Evolutionary conservation across 164 flowering plant species (phyloP), one percentile per base, ranked within the genome.

Genomic region (Kalanchoe fedtschenkoi): DNA sequence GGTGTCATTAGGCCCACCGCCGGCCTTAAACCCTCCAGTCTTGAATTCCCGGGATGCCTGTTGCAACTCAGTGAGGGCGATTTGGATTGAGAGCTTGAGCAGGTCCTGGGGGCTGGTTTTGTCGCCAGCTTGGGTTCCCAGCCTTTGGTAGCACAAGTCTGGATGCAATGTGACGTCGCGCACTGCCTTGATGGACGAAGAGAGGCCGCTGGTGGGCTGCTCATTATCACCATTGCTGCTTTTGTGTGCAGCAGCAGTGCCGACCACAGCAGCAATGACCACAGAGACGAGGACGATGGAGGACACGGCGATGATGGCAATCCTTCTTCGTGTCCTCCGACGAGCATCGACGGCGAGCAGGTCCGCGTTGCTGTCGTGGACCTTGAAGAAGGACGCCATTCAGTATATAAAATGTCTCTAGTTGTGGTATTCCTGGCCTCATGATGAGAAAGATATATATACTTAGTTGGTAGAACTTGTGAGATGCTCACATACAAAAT

Each of bases 151-250:
- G 57, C 93, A 89, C 0, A 85, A 34, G 5, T 75, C 75, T 2
- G 71, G 80, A 71, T 89, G 76, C 67, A 76, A 63, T 4, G 96
- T 86, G 1, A 71, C 75, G 19, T 68, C 67, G 43, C 96, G 85
- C 0, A 76, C 71, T 0, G 88, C 86, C 55, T 82, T 83, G 33
- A 86, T 47, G 2, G 89, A 76, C 5, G 68, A 17, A 0, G 84
- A 61, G 6, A 74, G 7, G 1, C 77, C 43, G 0, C 26, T 30
- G 9, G 17, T 14, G 3, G 4, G 30, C 1, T 32, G 42, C 3
- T 44, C 37, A 0, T 26, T 30, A 10, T 66, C 61, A 9, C 5
- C 56, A 37, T 37, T 37, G 57, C 4, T 51, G 15, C 14, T 39
- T 2, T 38, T 32, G 30, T 1, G 17, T 1, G 17, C 46, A 19